Evolutionary conservation across 1,139 yeast genomes (phyloP), one percentile per base, ranked within the genome.

Genomic region (Meyerozyma elateridarum): DNA sequence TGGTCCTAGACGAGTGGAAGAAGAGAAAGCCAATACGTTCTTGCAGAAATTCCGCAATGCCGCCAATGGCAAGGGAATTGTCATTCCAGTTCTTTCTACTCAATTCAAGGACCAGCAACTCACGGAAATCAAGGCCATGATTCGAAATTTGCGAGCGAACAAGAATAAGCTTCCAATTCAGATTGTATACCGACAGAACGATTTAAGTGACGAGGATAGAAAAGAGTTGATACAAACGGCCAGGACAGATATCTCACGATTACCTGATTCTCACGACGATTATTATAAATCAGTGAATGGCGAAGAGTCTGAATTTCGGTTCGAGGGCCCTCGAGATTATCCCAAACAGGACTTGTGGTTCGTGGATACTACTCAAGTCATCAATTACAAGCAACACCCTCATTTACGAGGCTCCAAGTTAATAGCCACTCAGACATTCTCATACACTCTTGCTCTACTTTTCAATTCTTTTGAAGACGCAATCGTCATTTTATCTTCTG

Each of bases 381-480:
- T 47, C 19, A 44, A 46, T 27, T 31, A 29, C 2, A 14, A 41
- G 12, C 42, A 42, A 18, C 46, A 44, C 32, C 48, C 51, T 2
- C 25, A 33, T 15, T 30, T 48, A 9, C 36, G 43, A n/a, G 37
- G 40, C 20, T 29, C 39, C 6, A 25, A 40, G 20, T 22, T 36
- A 8, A 40, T 36, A 30, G 38, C 39, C 21, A 44, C 44, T 26
- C 45, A 52, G 6, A 48, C 47, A 16, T 52, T 58, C 30, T 29
- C 47, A 9, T 39, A 47, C 25, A 35, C 46, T 4, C 36, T 59
- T 12, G 49, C 62, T 17, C 37, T 54, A 1, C 42, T 62, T 2
- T 57, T 59, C 46, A 58, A 56, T 35, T 49, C 64, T 0, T 64
- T 63, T 37, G 56, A 52, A 33, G 64, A 64, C 22, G 47, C 46